phyloP scores from a whole-genome alignment of 148 eudicot species.

The Vaccinium vitisidaea region DNA sequence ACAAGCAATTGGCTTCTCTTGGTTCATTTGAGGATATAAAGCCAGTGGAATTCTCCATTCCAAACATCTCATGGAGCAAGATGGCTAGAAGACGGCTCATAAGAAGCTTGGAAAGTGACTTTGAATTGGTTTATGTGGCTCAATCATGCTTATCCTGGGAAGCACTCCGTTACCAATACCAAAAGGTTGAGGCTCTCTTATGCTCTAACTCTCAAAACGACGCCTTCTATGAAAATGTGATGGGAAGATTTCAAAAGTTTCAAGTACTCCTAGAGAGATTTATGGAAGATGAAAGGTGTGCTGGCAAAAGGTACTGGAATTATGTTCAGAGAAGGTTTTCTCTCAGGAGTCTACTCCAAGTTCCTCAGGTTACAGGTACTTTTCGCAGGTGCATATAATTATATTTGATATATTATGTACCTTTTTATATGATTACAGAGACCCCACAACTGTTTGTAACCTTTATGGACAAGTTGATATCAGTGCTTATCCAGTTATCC shows the following conservation, averaged over 20 bases:
- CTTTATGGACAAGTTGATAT: neutral
- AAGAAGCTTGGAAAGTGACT: conserved; percentile 35
- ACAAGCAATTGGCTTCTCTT: conserved; percentile 19
- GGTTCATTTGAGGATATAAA: conserved; percentile 11
- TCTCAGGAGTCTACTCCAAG: conserved; percentile 27
- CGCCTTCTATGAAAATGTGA: neutral
- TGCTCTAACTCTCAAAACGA: neutral
- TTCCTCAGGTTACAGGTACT: conserved; percentile 37
- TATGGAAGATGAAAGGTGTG: conserved; percentile 33
- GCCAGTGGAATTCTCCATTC: conserved; percentile 14
- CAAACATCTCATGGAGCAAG: conserved; percentile 16
- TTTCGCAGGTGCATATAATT: neutral
- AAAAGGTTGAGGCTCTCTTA: conserved; percentile 26
- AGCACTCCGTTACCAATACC: conserved; percentile 36
- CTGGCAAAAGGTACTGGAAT: conserved; percentile 22
- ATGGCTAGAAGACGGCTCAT: conserved; percentile 20
- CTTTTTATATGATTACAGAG: neutral
- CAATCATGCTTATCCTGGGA: conserved; percentile 46
- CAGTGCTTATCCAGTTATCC: neutral
- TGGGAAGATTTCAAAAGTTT: conserved; percentile 30
- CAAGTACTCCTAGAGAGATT: conserved; percentile 35
- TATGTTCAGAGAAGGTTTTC: conserved; percentile 26
- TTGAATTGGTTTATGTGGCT: conserved; percentile 41
- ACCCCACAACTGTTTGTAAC: neutral
- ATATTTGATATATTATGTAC: neutral